Conservation (phyloP, 2,329 filamentous ascomycete genomes). For the Diplodia mutila region DNA sequence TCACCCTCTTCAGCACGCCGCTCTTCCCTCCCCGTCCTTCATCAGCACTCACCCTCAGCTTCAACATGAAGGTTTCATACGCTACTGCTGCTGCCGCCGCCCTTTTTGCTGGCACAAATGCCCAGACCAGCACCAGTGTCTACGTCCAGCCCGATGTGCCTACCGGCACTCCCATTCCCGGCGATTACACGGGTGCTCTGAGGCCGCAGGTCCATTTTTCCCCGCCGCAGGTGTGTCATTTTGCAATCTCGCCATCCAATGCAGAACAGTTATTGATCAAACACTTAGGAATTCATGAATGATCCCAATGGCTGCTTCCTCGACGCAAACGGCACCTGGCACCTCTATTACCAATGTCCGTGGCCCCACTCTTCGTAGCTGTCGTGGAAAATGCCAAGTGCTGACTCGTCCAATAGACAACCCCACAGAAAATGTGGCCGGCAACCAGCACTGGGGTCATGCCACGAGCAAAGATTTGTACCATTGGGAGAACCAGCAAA, state of each 20-base stretch:
- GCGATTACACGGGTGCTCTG: constrained; percentile 46
- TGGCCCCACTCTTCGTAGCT: neutral
- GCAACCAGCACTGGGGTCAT: constrained; percentile 70
- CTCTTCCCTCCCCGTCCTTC: neutral
- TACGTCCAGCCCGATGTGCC: constrained; percentile 22
- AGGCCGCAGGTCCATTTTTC: constrained; percentile 62
- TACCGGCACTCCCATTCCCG: constrained; percentile 41
- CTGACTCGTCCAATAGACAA: constrained; percentile 47
- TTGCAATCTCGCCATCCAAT: constrained; percentile 5
- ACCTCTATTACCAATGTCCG: constrained; percentile 67
- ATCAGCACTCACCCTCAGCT: neutral
- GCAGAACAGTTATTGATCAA: neutral
- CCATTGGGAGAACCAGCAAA: constrained; percentile 66
- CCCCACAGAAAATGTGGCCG: constrained; percentile 53
- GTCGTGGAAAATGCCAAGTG: constrained; percentile 25
- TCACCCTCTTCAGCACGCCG: neutral
- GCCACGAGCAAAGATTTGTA: constrained; percentile 66
- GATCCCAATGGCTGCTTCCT: constrained; percentile 68
- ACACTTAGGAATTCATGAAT: constrained; percentile 52
- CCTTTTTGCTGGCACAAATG: constrained; percentile 4
- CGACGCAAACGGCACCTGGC: constrained; percentile 61
- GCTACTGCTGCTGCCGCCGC: constrained; percentile 3
- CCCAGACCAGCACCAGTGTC: constrained; percentile 1
- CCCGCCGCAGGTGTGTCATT: constrained; percentile 60
- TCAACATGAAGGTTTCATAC: constrained; percentile 17